Evolutionary conservation across 2,329 filamentous ascomycete genomes (phyloP), one percentile per base, ranked within the genome.

Genomic region (Penicillium sp.): DNA sequence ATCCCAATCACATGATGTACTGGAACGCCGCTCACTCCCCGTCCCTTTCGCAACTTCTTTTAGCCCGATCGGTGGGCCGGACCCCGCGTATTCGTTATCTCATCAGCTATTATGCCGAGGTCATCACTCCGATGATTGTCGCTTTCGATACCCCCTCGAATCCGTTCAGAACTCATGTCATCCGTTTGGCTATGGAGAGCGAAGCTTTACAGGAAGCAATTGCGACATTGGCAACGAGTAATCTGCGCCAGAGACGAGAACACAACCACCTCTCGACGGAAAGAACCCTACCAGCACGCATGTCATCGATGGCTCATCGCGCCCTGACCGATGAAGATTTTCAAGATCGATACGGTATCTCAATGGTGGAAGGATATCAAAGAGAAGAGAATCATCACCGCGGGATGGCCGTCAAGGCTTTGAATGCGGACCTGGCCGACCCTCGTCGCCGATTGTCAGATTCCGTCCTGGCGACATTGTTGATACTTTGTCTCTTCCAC

Each of bases 61-160:
- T 69, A 14, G 63, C 66, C 31, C 61, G 70, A 44, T 81, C 75
- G 77, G 76, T 78, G 65, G 80, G 66, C 74, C 86, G 69, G 74
- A 83, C 88, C 53, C 82, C 86, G 50, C 87, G 89, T 64, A 86
- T 95, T 75, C 86, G 87, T 57, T 95, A 87, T 71, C 86, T 95
- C 65, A 86, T 96, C 75, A 87, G 95, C 66, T 95, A 95, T 71
- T 96, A 95, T 71, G 86, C 91, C 65, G 90, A 89, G 69, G 88
- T 89, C 64, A 91, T 97, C 74, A 93, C 90, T 58, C 88, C 89
- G 4, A 89, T 89, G 51, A 88, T 96, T 71, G 90, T 96, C 42
- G 88, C 90, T 58, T 90, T 95, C 67, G 92, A 97, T 66, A 85
- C 85, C 10, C 86, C 88, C 1, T 80, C 79, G 54, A 96, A 95